Percentiles rank a stretch among this genome's conserved stretches.
Evolutionary conservation across 139 green algal species (phyloP).

Genomic region (Coelastrella sp.): DNA sequence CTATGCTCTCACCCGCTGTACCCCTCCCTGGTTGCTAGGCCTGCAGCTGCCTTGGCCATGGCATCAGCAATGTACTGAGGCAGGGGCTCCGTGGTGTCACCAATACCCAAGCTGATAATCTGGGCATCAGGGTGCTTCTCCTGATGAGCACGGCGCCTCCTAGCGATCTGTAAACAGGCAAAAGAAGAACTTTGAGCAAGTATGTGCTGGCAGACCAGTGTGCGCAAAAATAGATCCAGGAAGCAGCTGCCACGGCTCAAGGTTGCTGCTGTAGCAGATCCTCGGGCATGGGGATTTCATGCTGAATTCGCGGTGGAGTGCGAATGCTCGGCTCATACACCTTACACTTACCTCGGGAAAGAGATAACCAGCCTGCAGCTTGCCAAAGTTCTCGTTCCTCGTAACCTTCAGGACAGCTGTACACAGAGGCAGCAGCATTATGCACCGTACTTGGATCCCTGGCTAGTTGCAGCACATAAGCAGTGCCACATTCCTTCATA

Average conservation of each 20-base stretch:
- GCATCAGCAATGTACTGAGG: slow-evolving; percentile 88
- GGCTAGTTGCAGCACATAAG: no score
- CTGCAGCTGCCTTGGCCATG: slow-evolving; percentile 85
- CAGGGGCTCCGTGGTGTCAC: slow-evolving; percentile 99
- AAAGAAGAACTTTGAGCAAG: neutral
- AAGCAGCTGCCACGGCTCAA: neutral
- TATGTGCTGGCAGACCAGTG: no score
- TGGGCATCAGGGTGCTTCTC: slow-evolving; percentile 95
- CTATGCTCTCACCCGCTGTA: slow-evolving; percentile 96
- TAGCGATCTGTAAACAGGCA: slow-evolving; percentile 84
- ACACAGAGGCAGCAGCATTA: neutral
- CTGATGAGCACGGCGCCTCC: slow-evolving; percentile 91
- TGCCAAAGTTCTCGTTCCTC: slow-evolving; percentile 97
- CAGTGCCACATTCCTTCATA: no score
- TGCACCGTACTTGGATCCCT: no score
- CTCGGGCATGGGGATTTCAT: no score
- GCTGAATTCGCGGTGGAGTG: no score
- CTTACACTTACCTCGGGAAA: slow-evolving; percentile 91
- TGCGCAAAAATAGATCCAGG: neutral
- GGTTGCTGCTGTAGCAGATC: neutral
- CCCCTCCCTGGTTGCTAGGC: slow-evolving; percentile 91
- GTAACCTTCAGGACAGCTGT: slow-evolving; percentile 60
- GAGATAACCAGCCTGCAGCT: slow-evolving; percentile 99
- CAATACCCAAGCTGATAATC: slow-evolving; percentile 98
- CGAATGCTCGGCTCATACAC: neutral